Base-by-base conservation (phyloP, 805 yeast species). In the Cyberlindnera samutprakarnensis region DNA sequence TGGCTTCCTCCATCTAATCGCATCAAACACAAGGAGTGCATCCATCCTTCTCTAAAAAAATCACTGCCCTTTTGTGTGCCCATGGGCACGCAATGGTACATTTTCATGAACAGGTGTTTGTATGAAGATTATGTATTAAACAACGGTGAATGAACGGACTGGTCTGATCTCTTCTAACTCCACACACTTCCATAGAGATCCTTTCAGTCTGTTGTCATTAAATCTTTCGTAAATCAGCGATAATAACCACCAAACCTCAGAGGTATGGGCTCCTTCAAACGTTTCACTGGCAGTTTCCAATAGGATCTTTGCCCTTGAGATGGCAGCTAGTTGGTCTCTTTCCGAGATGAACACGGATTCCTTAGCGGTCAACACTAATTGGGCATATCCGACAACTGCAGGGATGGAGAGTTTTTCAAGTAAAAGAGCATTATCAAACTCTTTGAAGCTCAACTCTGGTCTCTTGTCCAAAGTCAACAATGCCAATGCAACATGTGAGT, bases 181-280 rank as follows among this genome's bases (percentile, higher is more conserved):
- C 10, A 83, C 70, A 53, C 82, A 69, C 44, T 61, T 70, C 77
- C 85, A 71, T 35, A 82, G 58, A 7, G 78, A 61, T 17, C 61
- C 48, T 19, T 68, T 68, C 38, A 71, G 63, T 23, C 58, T 53
- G 14, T 62, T 55, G 38, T 66, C 66, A 37, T 78, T 75, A 30
- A 70, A 57, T 17, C 49, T 59, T 40, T 78, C 87, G 50, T 80
- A 80, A 15, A 82, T 66, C 41, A 65, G 56, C 2, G 85, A 71
- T 36, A 83, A 59, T 34, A 69, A 68, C 70, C 74, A 78, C 81
- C 88, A 80, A 10, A 79, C 64, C 52, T 85, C 95, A 7, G 75
- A 58, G 10, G 60, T 54, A 32, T 52, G 47, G 13, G 65, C 52
- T 9, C 72, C 75, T 12, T 64, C 62, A n/a, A 58, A 50, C 2